Conservation (phyloP, 108 stramenopile genomes). For the Cyclostephanos invisitatus region DNA sequence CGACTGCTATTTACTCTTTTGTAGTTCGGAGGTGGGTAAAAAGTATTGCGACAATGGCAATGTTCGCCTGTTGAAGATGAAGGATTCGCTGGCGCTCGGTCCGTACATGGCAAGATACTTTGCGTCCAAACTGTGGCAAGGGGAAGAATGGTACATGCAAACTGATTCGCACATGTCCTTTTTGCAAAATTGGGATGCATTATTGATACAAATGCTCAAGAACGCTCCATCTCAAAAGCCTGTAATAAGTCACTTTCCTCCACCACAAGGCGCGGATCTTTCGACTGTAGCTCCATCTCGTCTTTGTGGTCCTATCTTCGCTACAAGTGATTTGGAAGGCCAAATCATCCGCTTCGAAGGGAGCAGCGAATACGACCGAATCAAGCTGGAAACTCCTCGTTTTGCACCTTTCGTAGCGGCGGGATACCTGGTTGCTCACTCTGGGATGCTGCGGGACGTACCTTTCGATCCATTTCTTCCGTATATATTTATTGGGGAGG, state of each 20-base stretch:
- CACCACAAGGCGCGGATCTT: conserved; percentile 62
- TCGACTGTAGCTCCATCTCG: conserved; percentile 55
- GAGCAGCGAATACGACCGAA: conserved; percentile 62
- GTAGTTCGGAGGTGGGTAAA: conserved; percentile 65
- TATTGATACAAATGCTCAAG: conserved; percentile 77
- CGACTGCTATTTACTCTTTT: conserved; percentile 76
- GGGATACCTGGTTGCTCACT: conserved; percentile 74
- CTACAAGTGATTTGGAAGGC: conserved; percentile 79
- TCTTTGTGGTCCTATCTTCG: conserved; percentile 88
- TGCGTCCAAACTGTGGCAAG: conserved; percentile 91
- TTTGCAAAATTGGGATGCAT: conserved; percentile 86
- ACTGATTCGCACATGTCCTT: conserved; percentile 93
- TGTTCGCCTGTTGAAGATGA: conserved; percentile 79
- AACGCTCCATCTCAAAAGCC: conserved; percentile 80
- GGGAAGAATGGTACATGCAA: conserved; percentile 96
- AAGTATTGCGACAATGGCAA: conserved; percentile 61
- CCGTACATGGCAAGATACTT: conserved; percentile 94
- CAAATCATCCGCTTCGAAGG: conserved; percentile 89
- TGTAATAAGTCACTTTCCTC: conserved; percentile 91
- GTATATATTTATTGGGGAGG: conserved; percentile 98
- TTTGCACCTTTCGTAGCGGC: conserved; percentile 87
- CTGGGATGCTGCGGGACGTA: conserved; percentile 62
- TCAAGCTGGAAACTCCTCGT: conserved; percentile 63
- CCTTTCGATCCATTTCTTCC: conserved; percentile 98
- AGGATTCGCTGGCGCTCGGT: conserved; percentile 92